Base-by-base conservation (phyloP, 257 asterid species). In the Cordia subcordata region DNA sequence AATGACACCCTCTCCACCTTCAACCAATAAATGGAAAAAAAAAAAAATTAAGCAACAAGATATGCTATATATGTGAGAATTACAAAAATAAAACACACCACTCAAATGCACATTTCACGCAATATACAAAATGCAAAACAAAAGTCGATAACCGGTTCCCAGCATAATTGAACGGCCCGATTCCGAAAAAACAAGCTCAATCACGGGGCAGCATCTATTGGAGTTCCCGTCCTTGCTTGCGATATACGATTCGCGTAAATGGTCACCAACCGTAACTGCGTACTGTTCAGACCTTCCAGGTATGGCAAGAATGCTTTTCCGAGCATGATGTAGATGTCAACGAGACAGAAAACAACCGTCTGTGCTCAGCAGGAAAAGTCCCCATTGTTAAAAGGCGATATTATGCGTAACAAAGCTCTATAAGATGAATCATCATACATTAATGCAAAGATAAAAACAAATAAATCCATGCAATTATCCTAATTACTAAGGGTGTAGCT, bases 331-430 rank as follows among this genome's bases (percentile, higher is more conserved):
- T 93, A 93, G 50, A 93, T 85, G 77, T 93, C 99, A 17, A 93
- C 99, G 35, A 93, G 90, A 64, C 99, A 93, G 81, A 93, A 93
- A 44, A 93, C 99, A 47, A 93, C 99, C 22, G 96, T 93, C 99
- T 93, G 95, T 94, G 62, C 64, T 49, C 38, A n/a, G 59, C 47
- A 11, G 4, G 15, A 42, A 42, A 42, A 42, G 10, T 42, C 12
- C 47, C 15, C 47, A 8, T n/a, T 42, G 47, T 42, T 42, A 42
- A 42, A 42, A 11, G n/a, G 12, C 10, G 10, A 10, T 42, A 42
- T 8, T 8, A 42, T 10, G 9, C 8, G 9, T 39, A 8, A 39
- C 8, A 39, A 39, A 39, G 12, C 44, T 39, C 8, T 5, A 39
- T 39, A 39, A 39, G 12, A 39, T 8, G 12, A 39, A 39, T 39